These are phyloP conservation scores for Syzygium jambos DNA, from an alignment of 345 rosid species.

Conservation along the genomic window DNA sequence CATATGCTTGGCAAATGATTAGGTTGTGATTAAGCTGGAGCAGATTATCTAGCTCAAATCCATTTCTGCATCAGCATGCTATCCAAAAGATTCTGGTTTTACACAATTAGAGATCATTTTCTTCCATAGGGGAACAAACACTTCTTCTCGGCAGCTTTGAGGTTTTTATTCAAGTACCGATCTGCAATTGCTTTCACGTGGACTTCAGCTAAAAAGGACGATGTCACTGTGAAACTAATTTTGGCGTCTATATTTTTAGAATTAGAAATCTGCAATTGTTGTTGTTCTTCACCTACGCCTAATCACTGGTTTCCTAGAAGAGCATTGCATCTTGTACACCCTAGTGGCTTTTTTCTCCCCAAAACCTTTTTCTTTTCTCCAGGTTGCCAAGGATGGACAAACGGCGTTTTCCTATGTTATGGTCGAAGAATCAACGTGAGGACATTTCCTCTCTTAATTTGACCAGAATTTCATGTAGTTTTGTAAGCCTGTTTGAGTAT, in stretches of 20 bases:
- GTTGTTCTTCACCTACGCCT: too few species aligned
- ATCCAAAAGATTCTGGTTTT: background rate
- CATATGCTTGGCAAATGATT: background rate
- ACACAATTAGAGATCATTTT: background rate
- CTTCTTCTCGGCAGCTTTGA: background rate
- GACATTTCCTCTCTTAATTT: background rate
- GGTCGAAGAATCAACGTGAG: slow-evolving; percentile 77
- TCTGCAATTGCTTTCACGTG: background rate
- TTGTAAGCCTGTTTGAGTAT: background rate
- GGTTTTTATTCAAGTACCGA: background rate
- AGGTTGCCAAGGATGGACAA: slow-evolving; percentile 75
- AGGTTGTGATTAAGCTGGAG: background rate
- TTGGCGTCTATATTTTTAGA: too few species aligned
- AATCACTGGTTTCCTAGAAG: background rate
- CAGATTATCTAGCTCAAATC: background rate
- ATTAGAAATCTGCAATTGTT: too few species aligned
- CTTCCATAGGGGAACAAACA: background rate
- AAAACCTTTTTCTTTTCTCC: background rate
- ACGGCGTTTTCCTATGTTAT: slow-evolving; percentile 85
- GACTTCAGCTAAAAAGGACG: background rate
- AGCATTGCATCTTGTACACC: background rate
- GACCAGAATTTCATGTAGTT: background rate
- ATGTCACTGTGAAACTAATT: too few species aligned
- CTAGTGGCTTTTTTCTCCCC: background rate
- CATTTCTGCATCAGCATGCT: background rate